Evolutionary conservation across 1,284 basidiomycete species (phyloP), one percentile per base, ranked within the genome.

Genomic region (Pseudozyma tsukubaensis): DNA sequence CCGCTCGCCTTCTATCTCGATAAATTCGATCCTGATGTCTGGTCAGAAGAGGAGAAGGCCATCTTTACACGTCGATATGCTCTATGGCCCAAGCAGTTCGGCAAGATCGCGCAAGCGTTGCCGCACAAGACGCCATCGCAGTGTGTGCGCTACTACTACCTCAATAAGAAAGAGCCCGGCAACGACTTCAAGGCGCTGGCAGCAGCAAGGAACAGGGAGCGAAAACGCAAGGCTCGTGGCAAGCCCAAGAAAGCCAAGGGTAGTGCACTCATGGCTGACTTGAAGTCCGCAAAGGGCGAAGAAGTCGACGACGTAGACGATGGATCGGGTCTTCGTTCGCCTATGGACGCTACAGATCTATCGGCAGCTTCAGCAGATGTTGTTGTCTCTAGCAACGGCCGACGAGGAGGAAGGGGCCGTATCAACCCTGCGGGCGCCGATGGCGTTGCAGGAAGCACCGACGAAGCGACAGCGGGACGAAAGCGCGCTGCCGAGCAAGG

Each of bases 101-200:
- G 93, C 47, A 86, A 85, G 72, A 95, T 98, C 66, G 91, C 95
- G 1, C 89, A 91, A 37, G 89, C 87, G 58, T 86, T 98, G 18
- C 90, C 92, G 1, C 88, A 94, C 87, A 98, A 97, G 88, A 91
- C 92, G 4, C 87, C 92, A 0, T 87, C 90, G 0, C 92, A 97
- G 88, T 97, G 95, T 83, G 93, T 98, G 44, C 89, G 91, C 51
- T 97, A 91, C 86, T 98, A 98, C 86, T 98, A 98, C 86, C 87
- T 96, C 64, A 93, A 94, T 86, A 98, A 98, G 88, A 94, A 96
- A 60, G 51, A 52, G 60, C 70, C 73, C 16, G 81, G 77, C n/a
- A 76, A 78, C 70, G 77, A 81, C 49, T 83, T 81, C 72, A 83
- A 83, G 60, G 77, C 75, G 24, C 64, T 84, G 24, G 72, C 76